These are phyloP conservation scores for Phytophthora rubi DNA, from an alignment of 352 stramenopile genomes.

Conservation along the genomic window DNA sequence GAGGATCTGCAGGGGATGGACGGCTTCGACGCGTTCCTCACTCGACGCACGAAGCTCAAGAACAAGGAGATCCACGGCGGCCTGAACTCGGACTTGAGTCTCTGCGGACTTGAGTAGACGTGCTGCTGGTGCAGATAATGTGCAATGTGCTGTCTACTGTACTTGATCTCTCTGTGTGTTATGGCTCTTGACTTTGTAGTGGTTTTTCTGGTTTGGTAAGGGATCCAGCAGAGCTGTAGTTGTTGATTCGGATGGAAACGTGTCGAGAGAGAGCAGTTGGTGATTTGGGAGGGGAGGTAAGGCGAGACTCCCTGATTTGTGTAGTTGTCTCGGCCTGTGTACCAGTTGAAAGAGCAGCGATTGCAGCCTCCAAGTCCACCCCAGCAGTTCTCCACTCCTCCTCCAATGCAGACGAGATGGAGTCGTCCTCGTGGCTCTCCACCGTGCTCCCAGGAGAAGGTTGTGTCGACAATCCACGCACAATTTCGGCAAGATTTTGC, in stretches of 20 bases:
- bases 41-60: conserved; percentile 80
- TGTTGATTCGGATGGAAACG: conserved; percentile 33
- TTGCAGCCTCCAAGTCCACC: conserved; percentile 27
- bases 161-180: conserved; percentile 10
- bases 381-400: conserved; percentile 34
- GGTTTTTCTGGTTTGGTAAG: not conserved
- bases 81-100: conserved; percentile 76
- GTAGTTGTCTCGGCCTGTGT: not conserved
- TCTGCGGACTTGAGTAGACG: conserved; percentile 78
- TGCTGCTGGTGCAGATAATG: conserved; percentile 14
- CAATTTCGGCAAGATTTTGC: conserved; percentile 45
- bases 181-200: conserved; percentile 15
- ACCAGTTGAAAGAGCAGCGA: conserved; percentile 19
- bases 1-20: conserved; percentile 80
- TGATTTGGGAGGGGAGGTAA: conserved; percentile 1
- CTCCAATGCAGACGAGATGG: conserved; percentile 19
- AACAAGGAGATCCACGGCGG: conserved; percentile 90
- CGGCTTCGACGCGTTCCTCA: conserved; percentile 75
- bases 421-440: conserved; percentile 16
- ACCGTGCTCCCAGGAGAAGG: not conserved
- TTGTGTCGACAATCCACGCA: conserved; percentile 14
- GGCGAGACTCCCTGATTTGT: not conserved
- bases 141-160: conserved; percentile 9
- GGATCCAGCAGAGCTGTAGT: conserved; percentile 7
- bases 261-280: conserved; percentile 13